Conservation (phyloP, 768 basidiomycete species). For the Boletus barrowsii region DNA sequence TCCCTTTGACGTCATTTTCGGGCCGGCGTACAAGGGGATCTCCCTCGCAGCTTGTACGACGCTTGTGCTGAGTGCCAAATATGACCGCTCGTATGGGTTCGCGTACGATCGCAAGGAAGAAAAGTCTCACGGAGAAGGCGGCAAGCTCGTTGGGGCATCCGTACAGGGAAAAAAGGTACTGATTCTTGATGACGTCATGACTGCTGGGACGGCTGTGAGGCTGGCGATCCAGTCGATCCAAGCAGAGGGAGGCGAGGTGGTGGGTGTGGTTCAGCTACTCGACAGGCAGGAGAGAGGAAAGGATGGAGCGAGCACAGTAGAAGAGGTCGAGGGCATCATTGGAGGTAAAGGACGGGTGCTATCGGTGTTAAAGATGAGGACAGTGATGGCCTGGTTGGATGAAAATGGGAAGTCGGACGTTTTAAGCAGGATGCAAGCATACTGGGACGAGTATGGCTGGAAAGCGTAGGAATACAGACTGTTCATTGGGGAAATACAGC, state of each 20-base stretch:
- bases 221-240: slow-evolving; percentile 74
- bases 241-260: slow-evolving; percentile 70
- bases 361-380: slow-evolving; percentile 80
- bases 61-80: slow-evolving; percentile 65
- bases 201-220: slow-evolving; percentile 84
- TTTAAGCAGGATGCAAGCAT: slow-evolving; percentile 69
- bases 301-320: slow-evolving; percentile 64
- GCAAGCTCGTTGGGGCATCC: slow-evolving; percentile 80
- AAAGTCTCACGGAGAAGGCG: slow-evolving; percentile 97
- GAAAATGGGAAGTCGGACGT: slow-evolving; percentile 62
- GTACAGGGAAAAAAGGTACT: slow-evolving; percentile 81
- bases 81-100: slow-evolving; percentile 69
- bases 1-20: slow-evolving; percentile 82
- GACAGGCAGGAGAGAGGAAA: slow-evolving; percentile 57
- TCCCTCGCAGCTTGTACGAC: slow-evolving; percentile 85
- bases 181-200: slow-evolving; percentile 96
- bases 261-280: slow-evolving; percentile 84
- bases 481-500: neutral
- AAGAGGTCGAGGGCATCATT: slow-evolving; percentile 74
- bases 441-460: slow-evolving; percentile 39
- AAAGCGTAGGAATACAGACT: slow-evolving; percentile 16
- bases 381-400: slow-evolving; percentile 82
- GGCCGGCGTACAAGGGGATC: slow-evolving; percentile 98
- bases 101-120: slow-evolving; percentile 94
- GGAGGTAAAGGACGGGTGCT: slow-evolving; percentile 66